Evolutionary conservation across 768 basidiomycete genomes (phyloP).

Genomic region (Termitomyces heimii): DNA sequence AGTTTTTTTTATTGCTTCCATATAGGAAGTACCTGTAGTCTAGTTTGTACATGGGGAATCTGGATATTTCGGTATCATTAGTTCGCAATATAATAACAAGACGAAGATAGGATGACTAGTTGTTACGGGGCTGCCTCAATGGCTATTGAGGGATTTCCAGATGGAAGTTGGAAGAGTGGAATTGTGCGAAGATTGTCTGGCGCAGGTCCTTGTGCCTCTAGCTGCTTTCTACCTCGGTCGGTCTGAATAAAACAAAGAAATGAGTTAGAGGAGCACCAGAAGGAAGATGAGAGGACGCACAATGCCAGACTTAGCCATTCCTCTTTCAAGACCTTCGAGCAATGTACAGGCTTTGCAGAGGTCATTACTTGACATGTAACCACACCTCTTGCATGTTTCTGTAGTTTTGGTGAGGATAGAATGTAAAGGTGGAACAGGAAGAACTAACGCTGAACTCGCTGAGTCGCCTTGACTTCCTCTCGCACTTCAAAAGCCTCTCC

Average conservation of each 20-base stretch:
- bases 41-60: conserved; percentile 1
- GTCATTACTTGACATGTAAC: conserved; percentile 95
- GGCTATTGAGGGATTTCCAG: conserved; percentile 33
- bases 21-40: conserved; percentile 1
- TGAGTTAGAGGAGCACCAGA: background rate
- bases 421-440: background rate
- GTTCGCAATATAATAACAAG: background rate
- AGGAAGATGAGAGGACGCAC: conserved; percentile 33
- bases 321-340: conserved; percentile 85
- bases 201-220: conserved; percentile 51
- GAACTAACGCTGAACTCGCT: conserved; percentile 78
- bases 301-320: conserved; percentile 58
- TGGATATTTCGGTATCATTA: conserved; percentile 4
- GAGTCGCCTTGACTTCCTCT: conserved; percentile 77
- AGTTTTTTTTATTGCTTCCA: background rate
- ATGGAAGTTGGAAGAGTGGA: conserved; percentile 54
- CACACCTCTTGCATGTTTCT: conserved; percentile 92
- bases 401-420: conserved; percentile 7
- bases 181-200: conserved; percentile 74
- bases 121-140: conserved; percentile 33
- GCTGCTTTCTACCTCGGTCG: conserved; percentile 58
- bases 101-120: background rate
- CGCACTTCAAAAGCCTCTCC: conserved; percentile 88
- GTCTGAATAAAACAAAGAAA: conserved; percentile 36
- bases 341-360: conserved; percentile 94